Evolutionary conservation across 2,329 filamentous ascomycete genomes (phyloP).

Genomic region (Alternaria ethzedia): DNA sequence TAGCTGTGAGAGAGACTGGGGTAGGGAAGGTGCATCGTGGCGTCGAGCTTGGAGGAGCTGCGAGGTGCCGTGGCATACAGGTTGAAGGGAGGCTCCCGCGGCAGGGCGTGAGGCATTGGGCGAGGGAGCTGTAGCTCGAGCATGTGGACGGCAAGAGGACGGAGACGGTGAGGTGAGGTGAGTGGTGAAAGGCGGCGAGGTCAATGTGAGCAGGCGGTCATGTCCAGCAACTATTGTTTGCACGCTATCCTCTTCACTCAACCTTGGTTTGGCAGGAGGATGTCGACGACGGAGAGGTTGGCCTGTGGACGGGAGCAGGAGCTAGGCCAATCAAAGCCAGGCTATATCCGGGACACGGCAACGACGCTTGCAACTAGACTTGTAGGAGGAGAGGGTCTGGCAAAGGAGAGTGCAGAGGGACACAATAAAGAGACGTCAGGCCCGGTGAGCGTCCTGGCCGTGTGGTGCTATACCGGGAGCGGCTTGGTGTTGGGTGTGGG

Average conservation of each 20-base stretch:
- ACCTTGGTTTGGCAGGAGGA: slow-evolving; percentile 29
- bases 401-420: slow-evolving; percentile 22
- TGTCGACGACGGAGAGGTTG: slow-evolving; percentile 32
- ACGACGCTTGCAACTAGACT: slow-evolving; percentile 19
- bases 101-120: slow-evolving; percentile 50
- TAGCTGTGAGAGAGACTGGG: slow-evolving; percentile 30
- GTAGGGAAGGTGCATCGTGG: slow-evolving; percentile 44
- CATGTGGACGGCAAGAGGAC: slow-evolving; percentile 38
- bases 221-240: slow-evolving; percentile 20
- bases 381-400: slow-evolving; percentile 16
- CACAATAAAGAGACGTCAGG: slow-evolving; percentile 27
- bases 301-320: slow-evolving; percentile 34
- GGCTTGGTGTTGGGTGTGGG: slow-evolving; percentile 19
- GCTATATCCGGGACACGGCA: slow-evolving; percentile 30
- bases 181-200: slow-evolving; percentile 15
- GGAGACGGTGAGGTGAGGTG: slow-evolving; percentile 10
- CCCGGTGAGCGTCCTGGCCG: slow-evolving; percentile 7
- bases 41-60: slow-evolving; percentile 35
- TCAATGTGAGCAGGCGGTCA: slow-evolving; percentile 23
- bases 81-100: slow-evolving; percentile 44
- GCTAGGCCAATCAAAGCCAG: slow-evolving; percentile 38
- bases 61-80: slow-evolving; percentile 36
- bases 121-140: slow-evolving; percentile 50
- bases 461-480: slow-evolving; percentile 18
- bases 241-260: slow-evolving; percentile 22